Conservation (phyloP, 805 yeast species). For the Sugiyamaella boreocaroliniensis region DNA sequence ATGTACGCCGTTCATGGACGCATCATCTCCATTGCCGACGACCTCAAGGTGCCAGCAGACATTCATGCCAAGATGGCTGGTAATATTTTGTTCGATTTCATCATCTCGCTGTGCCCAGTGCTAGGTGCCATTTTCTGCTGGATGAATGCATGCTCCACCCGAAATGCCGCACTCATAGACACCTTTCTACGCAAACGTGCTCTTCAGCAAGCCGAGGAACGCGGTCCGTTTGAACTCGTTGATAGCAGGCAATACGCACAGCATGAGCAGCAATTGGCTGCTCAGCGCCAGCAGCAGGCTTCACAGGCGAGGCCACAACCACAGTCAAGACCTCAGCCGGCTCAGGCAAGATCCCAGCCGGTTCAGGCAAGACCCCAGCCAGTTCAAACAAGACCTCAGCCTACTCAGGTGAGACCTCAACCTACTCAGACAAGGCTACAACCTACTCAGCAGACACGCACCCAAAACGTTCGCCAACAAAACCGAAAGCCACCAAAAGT, state of each 20-base stretch:
- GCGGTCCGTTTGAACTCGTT: constrained; percentile 16
- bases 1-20: constrained; percentile 77
- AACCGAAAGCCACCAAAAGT: too few relatives aligned
- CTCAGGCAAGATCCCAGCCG: neutral
- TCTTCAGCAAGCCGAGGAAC: constrained; percentile 13
- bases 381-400: neutral
- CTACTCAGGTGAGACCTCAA: neutral
- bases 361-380: neutral
- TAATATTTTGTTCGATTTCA: constrained; percentile 65
- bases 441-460: too few relatives aligned
- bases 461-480: neutral
- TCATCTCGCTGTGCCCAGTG: constrained; percentile 72
- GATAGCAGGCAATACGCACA: neutral
- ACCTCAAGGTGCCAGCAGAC: constrained; percentile 50
- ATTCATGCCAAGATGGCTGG: constrained; percentile 65
- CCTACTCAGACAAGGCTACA: too few relatives aligned
- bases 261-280: constrained; percentile 1
- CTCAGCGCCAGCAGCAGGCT: neutral
- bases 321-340: neutral
- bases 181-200: constrained; percentile 32
- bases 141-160: constrained; percentile 78
- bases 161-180: constrained; percentile 80
- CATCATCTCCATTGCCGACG: constrained; percentile 54
- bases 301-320: neutral
- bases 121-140: constrained; percentile 73